Base-by-base conservation (phyloP, 2,329 filamentous ascomycete species). In the Neofusicoccum cordaticola region DNA sequence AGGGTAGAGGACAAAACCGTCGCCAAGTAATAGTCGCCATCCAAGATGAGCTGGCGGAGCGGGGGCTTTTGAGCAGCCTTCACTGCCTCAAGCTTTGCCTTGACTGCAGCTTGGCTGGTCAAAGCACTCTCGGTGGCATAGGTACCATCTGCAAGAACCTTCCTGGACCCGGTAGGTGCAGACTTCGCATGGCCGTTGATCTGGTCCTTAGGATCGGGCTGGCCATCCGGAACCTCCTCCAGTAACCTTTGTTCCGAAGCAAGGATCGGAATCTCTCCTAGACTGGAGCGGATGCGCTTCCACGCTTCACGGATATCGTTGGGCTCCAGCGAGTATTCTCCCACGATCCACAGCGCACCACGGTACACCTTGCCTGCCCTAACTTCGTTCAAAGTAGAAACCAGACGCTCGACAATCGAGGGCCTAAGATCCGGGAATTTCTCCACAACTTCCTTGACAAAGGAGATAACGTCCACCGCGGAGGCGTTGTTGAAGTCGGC, bases 361-460 rank as follows among this genome's bases (percentile, higher is more conserved):
- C 95, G 88, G 78, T 98, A 99, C 15, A 99, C 94, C 82, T 98
- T 99, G 51, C 95, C 95, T 67, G 95, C 93, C 66, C 95, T 89
- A 31, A 99, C 95, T 77, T 99, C 95, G 71, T 89, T 89, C 50
- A 99, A 83, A 1, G 95, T 98, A 13, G 91, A 90, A 6, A 98
- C 93, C 15, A 99, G 83, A 66, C 93, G 90, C 72, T 90, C 88
- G 6, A 98, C 90, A 70, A 99, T 98, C 0, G 91, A 90, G 39
- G 89, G 87, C 66, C 95, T 89, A 65, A 99, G 85, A 71, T 91
- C 88, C 7, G 95, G 95, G 82, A 98, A 99, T 74, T 96, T 97
- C 80, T 99, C 95, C 6, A 98, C 94, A 3, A 99, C 95, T 77
- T 99, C 95, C 80, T 99, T 99, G 68, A 99, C 93, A 74, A 99